Evolutionary conservation across 2,329 filamentous ascomycete genomes (phyloP), one percentile per base, ranked within the genome.

Genomic region (Magnaporthiopsis poae): DNA sequence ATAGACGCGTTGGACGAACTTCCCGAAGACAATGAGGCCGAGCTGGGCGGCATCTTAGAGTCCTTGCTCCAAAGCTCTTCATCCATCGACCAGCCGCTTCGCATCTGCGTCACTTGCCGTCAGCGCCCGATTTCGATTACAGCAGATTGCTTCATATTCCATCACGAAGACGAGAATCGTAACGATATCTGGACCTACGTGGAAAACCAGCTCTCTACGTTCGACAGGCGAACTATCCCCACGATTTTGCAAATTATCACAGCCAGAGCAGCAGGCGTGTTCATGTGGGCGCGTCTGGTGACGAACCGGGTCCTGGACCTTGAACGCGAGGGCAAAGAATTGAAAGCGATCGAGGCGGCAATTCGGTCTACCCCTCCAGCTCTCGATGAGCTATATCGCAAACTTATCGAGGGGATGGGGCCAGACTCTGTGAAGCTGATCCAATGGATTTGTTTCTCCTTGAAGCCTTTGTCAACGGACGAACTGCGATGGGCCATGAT

Each of bases 1-100:
- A 62, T 78, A 31, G 77, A 78, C 33, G 77, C 76, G 0, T 64
- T 78, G 0, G 75, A 79, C 66, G 76, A 78, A 66, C 71, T 71
- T 52, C 75, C 74, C 8, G 36, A 74, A 65, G 46, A 71, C 0
- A 65, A 62, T 46, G 75, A 74, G 0, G 56, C 68, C 1, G 2
- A 67, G 0, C 63, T 77, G 1, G 66, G 71, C 4, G 18, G 66
- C 0, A 56, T 65, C 0, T 71, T 77, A 61, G 69, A 71, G 29
- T 69, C 66, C 25, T 52, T 75, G 1, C 46, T 75, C 7, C 66
- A 73, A 27, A 65, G 62, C 4, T 52, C 72, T 15, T 64, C 68
- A n/a, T 59, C 68, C n/a, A 69, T 62, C 11, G 63, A 27, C 60
- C 63, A 8, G 11, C 31, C 46, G 0, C 69, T 73, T 62, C 69